Evolutionary conservation across 371 early-diverging fungal species (phyloP).

Genomic region (Actinomortierella ambigua): DNA sequence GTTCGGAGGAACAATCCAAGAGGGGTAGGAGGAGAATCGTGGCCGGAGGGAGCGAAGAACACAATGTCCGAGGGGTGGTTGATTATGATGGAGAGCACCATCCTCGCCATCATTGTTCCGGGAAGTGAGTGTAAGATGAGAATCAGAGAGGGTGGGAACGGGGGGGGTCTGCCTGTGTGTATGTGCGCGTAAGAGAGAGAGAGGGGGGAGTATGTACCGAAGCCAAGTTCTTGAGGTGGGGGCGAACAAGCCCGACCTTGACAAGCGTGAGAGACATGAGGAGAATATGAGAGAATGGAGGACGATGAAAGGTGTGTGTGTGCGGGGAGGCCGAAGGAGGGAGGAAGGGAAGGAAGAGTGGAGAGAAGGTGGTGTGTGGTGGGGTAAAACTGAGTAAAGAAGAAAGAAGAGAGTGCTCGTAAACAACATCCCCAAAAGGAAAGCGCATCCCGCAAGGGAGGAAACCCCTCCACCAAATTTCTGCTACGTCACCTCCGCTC

Average conservation of each 20-base stretch:
- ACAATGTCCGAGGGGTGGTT: conserved; percentile 17
- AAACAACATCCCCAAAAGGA: too few species aligned
- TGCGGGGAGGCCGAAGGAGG: not conserved
- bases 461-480: too few species aligned
- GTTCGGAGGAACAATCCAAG: conserved; percentile 1
- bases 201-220: conserved; percentile 17
- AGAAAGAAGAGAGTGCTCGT: too few species aligned
- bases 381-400: too few species aligned
- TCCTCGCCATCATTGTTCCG: not conserved
- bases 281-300: too few species aligned
- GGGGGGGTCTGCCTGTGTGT: not conserved
- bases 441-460: too few species aligned
- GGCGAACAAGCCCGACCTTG: conserved; percentile 38
- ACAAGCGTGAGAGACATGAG: conserved; percentile 37
- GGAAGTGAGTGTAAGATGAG: not conserved
- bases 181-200: not conserved
- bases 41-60: not conserved
- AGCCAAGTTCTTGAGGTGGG: conserved; percentile 34
- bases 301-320: too few species aligned
- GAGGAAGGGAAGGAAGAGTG: not conserved
- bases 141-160: conserved; percentile 11
- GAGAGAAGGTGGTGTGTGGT: not conserved
- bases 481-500: too few species aligned
- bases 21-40: not conserved
- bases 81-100: conserved; percentile 7